These are phyloP conservation scores for Colletotrichum musae DNA, from an alignment of 2,329 filamentous ascomycete genomes.

Conservation along the genomic window DNA sequence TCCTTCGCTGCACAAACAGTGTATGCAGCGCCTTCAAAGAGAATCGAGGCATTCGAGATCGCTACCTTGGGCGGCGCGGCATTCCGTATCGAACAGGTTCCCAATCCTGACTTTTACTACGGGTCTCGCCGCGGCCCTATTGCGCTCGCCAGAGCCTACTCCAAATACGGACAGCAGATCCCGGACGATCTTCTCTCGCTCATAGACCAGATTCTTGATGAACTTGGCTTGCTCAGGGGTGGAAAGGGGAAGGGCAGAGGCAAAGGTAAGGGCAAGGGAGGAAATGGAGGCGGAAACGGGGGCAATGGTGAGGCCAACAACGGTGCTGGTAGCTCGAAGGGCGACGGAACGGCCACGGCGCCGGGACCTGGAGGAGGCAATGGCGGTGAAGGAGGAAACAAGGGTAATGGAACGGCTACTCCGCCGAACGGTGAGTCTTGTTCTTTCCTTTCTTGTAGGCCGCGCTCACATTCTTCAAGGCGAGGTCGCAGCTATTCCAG, in stretches of 20 bases:
- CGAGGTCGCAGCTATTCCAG: constrained; percentile 59
- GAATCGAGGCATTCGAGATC: constrained; percentile 49
- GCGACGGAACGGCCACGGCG: constrained; percentile 23
- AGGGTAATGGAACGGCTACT: background rate
- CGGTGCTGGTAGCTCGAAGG: constrained; percentile 25
- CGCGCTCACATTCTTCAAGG: constrained; percentile 45
- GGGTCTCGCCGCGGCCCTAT: constrained; percentile 53
- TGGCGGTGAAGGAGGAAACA: background rate
- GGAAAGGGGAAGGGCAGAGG: constrained; percentile 12
- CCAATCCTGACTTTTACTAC: constrained; percentile 53
- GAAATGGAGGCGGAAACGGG: constrained; percentile 14
- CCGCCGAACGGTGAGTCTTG: background rate
- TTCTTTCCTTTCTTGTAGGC: background rate
- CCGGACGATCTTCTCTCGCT: constrained; percentile 51
- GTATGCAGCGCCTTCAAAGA: constrained; percentile 47
- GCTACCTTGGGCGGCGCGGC: constrained; percentile 55
- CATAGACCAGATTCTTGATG: constrained; percentile 51
- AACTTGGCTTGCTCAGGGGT: constrained; percentile 48
- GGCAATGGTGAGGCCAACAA: constrained; percentile 6
- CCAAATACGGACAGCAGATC: constrained; percentile 54
- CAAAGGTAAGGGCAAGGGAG: constrained; percentile 13
- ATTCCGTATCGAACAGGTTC: constrained; percentile 57
- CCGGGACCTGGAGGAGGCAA: background rate
- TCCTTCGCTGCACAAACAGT: constrained; percentile 42
- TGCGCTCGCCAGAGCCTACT: constrained; percentile 56